phyloP scores from a whole-genome alignment of 129 eudicot species.

The Centaurea solstitialis region DNA sequence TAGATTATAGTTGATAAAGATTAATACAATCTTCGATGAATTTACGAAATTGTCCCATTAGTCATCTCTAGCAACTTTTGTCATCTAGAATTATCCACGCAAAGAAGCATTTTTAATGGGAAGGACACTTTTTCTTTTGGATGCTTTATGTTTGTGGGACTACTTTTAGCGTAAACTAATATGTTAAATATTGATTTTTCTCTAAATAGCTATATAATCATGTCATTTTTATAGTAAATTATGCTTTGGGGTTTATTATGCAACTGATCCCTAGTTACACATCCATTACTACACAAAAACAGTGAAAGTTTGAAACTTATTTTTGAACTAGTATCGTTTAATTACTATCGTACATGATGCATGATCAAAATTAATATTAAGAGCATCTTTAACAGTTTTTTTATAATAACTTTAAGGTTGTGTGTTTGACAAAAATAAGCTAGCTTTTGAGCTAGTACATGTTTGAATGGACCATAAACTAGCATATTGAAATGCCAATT shows the following conservation, averaged over 20 bases:
- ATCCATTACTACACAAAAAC: neutral
- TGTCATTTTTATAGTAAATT: neutral
- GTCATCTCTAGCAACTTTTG: constrained; percentile 8
- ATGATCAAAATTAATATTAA: too few relatives aligned
- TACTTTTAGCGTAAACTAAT: neutral
- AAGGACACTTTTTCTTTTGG: neutral
- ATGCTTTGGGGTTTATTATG: neutral
- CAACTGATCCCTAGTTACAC: neutral
- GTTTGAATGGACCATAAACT: too few relatives aligned
- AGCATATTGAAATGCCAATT: too few relatives aligned
- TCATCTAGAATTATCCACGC: neutral
- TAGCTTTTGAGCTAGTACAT: too few relatives aligned
- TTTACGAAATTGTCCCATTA: neutral
- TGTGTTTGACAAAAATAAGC: too few relatives aligned
- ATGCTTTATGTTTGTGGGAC: constrained; percentile 2
- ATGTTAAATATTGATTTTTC: neutral
- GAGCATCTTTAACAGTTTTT: too few relatives aligned
- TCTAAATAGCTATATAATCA: neutral
- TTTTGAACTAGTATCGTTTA: neutral
- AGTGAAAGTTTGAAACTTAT: neutral
- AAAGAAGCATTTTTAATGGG: neutral
- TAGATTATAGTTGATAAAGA: neutral
- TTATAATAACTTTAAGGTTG: too few relatives aligned
- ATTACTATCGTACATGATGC: too few relatives aligned
- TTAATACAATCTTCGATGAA: neutral